Evolutionary conservation across 164 flowering plant genomes (phyloP).

Genomic region (Stephania yunnanensis): DNA sequence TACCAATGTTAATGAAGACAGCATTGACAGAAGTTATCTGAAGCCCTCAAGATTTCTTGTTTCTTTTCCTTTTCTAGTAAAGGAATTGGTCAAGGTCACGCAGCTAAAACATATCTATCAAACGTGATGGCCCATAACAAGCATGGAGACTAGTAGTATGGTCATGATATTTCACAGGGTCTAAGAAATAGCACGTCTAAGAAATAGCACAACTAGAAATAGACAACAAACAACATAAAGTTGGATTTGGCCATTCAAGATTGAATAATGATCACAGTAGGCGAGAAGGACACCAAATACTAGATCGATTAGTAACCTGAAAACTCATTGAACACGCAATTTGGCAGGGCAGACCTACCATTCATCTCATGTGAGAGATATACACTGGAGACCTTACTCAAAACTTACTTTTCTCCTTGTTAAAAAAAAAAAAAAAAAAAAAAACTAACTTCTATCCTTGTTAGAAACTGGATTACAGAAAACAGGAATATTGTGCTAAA

Average conservation of each 20-base stretch:
- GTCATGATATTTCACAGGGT: background rate
- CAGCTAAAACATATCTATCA: background rate
- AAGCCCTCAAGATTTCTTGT: background rate
- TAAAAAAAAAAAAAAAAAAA: too few species aligned
- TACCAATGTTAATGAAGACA: background rate
- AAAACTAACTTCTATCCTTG: too few species aligned
- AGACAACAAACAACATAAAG: background rate
- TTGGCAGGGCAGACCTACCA: background rate
- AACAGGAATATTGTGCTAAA: background rate
- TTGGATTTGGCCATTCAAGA: background rate
- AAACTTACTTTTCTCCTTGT: background rate
- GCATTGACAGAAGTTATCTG: background rate
- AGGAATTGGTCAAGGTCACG: background rate
- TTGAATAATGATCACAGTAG: background rate
- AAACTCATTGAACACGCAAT: background rate
- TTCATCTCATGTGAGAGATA: background rate
- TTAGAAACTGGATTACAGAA: too few species aligned
- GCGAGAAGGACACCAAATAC: background rate
- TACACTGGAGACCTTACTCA: background rate
- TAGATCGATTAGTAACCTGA: background rate
- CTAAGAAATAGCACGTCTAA: background rate
- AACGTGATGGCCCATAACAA: too few species aligned
- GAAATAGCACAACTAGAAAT: background rate
- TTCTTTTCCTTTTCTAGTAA: background rate
- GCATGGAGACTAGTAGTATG: background rate